phyloP scores from a whole-genome alignment of 1,284 basidiomycete genomes.

The Sporisorium exsertum region DNA sequence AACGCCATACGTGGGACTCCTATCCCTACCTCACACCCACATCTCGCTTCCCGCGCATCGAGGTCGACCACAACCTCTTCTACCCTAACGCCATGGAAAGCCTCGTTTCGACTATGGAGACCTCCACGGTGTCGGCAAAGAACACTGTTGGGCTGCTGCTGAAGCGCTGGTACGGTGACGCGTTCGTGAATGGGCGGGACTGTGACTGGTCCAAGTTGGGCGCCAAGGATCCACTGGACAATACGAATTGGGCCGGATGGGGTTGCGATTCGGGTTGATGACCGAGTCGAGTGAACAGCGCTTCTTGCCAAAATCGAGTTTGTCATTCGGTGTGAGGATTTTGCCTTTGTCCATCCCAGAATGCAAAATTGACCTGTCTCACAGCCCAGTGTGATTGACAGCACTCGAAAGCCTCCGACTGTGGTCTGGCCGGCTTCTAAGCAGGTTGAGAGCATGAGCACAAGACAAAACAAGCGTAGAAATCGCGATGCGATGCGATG shows the following conservation, averaged over 20 bases:
- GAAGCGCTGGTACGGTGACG: slow-evolving; percentile 55
- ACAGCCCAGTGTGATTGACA: neutral
- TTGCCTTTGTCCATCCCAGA: too few relatives aligned
- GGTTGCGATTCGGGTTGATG: slow-evolving; percentile 61
- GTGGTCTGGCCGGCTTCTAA: neutral
- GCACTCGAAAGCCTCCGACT: neutral
- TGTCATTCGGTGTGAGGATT: too few relatives aligned
- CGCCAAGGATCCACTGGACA: slow-evolving; percentile 25
- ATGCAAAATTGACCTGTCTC: too few relatives aligned
- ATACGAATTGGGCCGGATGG: slow-evolving; percentile 62
- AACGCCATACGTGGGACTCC: slow-evolving; percentile 78
- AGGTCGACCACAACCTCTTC: slow-evolving; percentile 81
- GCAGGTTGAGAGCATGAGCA: neutral
- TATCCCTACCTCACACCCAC: slow-evolving; percentile 78
- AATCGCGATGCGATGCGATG: neutral
- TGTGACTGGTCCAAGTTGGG: slow-evolving; percentile 25
- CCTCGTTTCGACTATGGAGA: slow-evolving; percentile 80
- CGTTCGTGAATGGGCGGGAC: slow-evolving; percentile 56
- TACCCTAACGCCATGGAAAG: slow-evolving; percentile 88
- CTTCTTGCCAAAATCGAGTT: neutral
- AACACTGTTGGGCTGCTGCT: slow-evolving; percentile 73
- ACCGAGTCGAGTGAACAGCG: neutral
- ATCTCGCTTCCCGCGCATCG: slow-evolving; percentile 78
- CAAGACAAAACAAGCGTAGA: neutral
- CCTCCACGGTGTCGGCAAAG: slow-evolving; percentile 83